These are phyloP conservation scores for Ustilago bromivora DNA, from an alignment of 1,284 basidiomycete species.

Conservation along the genomic window DNA sequence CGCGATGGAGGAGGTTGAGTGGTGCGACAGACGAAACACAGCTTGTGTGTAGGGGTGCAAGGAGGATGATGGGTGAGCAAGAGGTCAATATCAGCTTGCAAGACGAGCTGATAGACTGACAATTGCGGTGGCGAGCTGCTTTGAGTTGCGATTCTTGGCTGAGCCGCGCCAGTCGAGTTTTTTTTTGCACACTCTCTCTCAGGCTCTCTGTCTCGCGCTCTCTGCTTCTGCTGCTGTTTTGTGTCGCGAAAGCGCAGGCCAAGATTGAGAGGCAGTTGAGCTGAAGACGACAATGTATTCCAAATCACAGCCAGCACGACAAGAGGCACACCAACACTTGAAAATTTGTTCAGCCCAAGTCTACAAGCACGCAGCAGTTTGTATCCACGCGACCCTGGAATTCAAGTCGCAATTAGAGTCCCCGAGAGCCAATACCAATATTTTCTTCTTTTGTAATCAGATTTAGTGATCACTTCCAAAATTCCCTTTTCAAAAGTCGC, in stretches of 20 bases:
- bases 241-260: constrained; percentile 7
- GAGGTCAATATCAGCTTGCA: background rate
- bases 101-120: constrained; percentile 14
- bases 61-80: constrained; percentile 26
- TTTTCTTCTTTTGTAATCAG: background rate
- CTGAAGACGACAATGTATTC: constrained; percentile 7
- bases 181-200: background rate
- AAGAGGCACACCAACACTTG: background rate
- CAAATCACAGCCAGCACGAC: background rate
- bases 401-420: background rate
- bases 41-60: constrained; percentile 8
- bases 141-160: constrained; percentile 3
- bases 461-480: constrained; percentile 18
- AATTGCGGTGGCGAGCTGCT: constrained; percentile 27
- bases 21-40: constrained; percentile 12
- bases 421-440: background rate
- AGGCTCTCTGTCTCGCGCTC: background rate
- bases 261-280: constrained; percentile 11
- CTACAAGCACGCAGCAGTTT: constrained; percentile 1
- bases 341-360: background rate
- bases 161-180: constrained; percentile 2
- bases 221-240: background rate
- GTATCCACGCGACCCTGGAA: background rate
- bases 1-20: constrained; percentile 12
- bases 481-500: background rate